These are phyloP conservation scores for Alnus glutinosa DNA, from an alignment of 306 rosid species.

Conservation along the genomic window DNA sequence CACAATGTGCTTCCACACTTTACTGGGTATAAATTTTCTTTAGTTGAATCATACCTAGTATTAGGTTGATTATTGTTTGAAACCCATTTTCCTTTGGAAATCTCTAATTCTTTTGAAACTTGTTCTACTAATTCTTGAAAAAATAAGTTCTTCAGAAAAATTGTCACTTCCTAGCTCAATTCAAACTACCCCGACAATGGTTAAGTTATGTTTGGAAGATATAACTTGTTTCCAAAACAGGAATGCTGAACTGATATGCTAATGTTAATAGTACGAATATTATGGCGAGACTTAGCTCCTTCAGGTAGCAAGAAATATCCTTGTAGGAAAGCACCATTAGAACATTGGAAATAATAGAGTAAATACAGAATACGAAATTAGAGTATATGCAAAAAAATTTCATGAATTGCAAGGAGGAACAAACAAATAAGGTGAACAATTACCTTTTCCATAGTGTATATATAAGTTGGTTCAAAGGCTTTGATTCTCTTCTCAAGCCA, in stretches of 20 bases:
- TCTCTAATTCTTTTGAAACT: too few relatives aligned
- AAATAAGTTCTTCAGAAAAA: constrained; percentile 9
- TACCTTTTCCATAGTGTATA: constrained; percentile 97
- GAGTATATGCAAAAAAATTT: constrained; percentile 1
- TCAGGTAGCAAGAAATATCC: constrained; percentile 96
- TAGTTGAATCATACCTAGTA: too few relatives aligned
- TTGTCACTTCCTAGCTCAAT: constrained; percentile 17
- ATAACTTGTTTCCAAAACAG: constrained; percentile 95
- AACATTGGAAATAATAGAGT: constrained; percentile 21
- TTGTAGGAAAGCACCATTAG: constrained; percentile 41
- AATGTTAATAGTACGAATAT: constrained; percentile 78
- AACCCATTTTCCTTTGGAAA: too few relatives aligned
- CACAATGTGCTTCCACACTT: too few relatives aligned
- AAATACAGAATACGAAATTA: neutral
- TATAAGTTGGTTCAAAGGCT: constrained; percentile 84
- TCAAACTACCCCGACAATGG: constrained; percentile 9
- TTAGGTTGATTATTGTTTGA: too few relatives aligned
- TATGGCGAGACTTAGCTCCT: constrained; percentile 80
- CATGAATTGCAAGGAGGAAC: constrained; percentile 14
- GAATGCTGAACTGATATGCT: constrained; percentile 92
- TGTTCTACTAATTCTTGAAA: constrained; percentile 7
- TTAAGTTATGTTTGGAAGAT: constrained; percentile 1
- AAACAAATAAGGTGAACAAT: neutral
- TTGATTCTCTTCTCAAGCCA: constrained; percentile 81
- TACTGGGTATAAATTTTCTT: too few relatives aligned